These are phyloP conservation scores for Cubamyces sp. DNA, from an alignment of 768 basidiomycete genomes.

Conservation along the genomic window DNA sequence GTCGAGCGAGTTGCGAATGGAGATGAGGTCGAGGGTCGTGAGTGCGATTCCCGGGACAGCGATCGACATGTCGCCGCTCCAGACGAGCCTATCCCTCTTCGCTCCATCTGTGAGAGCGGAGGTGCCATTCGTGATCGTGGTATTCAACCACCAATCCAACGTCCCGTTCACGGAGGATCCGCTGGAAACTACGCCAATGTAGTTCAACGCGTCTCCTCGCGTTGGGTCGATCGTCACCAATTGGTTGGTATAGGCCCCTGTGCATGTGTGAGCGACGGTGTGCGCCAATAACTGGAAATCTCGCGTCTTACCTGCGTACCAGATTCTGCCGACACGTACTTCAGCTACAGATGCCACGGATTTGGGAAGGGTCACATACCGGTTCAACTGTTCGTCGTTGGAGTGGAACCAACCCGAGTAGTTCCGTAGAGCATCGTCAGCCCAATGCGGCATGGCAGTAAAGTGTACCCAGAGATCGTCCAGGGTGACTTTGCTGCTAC, in stretches of 20 bases:
- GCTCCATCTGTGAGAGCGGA: slow-evolving; percentile 23
- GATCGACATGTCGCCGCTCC: slow-evolving; percentile 27
- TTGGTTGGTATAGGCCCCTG: slow-evolving; percentile 24
- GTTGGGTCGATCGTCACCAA: slow-evolving; percentile 21
- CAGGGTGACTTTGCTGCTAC: background rate
- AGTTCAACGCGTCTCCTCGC: slow-evolving; percentile 15
- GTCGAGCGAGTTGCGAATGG: slow-evolving; percentile 20
- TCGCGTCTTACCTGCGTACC: slow-evolving; percentile 20
- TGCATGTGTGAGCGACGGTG: background rate
- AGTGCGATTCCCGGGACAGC: slow-evolving; percentile 24
- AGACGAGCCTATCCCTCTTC: slow-evolving; percentile 24
- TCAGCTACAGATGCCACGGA: background rate
- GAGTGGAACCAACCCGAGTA: slow-evolving; percentile 26
- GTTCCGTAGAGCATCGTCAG: slow-evolving; percentile 11
- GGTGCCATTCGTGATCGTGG: slow-evolving; percentile 22
- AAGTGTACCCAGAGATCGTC: slow-evolving; percentile 24
- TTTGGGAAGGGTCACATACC: slow-evolving; percentile 1
- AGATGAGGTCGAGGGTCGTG: slow-evolving; percentile 22
- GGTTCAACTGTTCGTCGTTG: slow-evolving; percentile 21
- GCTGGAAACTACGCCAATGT: background rate
- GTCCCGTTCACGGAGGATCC: slow-evolving; percentile 5
- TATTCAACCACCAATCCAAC: slow-evolving; percentile 20
- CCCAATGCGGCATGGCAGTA: slow-evolving; percentile 24
- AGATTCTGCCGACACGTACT: slow-evolving; percentile 2
- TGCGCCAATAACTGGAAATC: background rate